Percentiles rank a stretch among this genome's conserved stretches.
Conservation (phyloP, 2,329 filamentous ascomycete genomes). For the Fusarium cyanostomum region DNA sequence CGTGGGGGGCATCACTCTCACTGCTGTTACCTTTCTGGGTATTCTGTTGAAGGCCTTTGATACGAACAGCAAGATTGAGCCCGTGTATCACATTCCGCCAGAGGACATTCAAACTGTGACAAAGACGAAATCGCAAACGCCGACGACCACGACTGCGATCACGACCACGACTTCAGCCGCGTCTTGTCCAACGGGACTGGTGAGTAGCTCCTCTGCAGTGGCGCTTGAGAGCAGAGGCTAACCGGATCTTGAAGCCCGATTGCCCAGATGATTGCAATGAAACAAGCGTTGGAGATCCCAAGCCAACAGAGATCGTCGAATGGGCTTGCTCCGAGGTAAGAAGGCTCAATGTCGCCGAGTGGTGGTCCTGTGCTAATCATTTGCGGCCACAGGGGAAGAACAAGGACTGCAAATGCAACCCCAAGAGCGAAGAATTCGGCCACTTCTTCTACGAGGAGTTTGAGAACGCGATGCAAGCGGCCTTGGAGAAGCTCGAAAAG, state of each 20-base stretch:
- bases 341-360: background rate
- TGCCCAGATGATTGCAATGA: background rate
- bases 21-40: conserved; percentile 2
- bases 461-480: background rate
- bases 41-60: conserved; percentile 1
- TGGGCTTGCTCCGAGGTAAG: background rate
- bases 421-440: background rate
- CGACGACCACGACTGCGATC: background rate
- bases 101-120: conserved; percentile 5
- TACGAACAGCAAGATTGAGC: conserved; percentile 4
- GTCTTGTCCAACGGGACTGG: background rate
- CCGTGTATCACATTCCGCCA: conserved; percentile 5
- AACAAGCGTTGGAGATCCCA: background rate
- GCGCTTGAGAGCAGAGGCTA: background rate
- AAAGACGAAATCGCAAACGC: background rate
- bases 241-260: background rate
- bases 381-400: background rate
- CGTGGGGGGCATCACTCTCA: conserved; percentile 1
- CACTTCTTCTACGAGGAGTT: background rate
- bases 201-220: background rate
- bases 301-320: background rate
- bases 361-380: background rate
- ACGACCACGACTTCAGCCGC: background rate
- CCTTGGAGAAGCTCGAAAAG: background rate
- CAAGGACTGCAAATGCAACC: background rate